Conservation (phyloP, 129 eudicot species). For the Pittosporum tobira region DNA sequence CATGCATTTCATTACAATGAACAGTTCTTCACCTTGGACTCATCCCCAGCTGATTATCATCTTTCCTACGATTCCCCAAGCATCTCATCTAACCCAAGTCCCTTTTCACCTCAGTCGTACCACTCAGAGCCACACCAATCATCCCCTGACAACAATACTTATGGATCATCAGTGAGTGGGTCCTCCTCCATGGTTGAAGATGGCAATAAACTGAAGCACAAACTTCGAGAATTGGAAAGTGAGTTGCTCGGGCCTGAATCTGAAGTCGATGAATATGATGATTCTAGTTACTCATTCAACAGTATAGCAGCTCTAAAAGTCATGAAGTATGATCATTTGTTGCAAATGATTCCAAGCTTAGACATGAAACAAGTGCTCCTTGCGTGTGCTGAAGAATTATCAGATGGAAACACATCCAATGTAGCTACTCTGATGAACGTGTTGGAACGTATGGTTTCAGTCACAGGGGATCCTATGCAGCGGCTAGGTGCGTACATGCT, state of each 20-base stretch:
- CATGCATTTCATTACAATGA: slow-evolving; percentile 9
- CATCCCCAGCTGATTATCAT: slow-evolving; percentile 10
- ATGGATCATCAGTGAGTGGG: slow-evolving; percentile 18
- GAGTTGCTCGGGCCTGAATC: slow-evolving; percentile 17
- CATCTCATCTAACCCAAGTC: slow-evolving; percentile 13
- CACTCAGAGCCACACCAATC: slow-evolving; percentile 11
- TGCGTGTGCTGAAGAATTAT: slow-evolving; percentile 38
- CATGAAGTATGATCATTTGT: slow-evolving; percentile 17
- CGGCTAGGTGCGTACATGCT: slow-evolving; percentile 52
- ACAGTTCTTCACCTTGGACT: slow-evolving; percentile 18
- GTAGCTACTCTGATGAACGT: slow-evolving; percentile 31
- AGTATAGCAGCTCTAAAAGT: background rate
- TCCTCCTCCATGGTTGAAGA: slow-evolving; percentile 18
- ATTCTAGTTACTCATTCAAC: background rate
- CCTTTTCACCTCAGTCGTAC: slow-evolving; percentile 16
- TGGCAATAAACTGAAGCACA: background rate
- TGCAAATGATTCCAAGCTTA: slow-evolving; percentile 25
- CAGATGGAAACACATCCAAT: slow-evolving; percentile 19
- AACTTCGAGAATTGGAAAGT: slow-evolving; percentile 1
- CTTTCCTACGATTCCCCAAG: slow-evolving; percentile 13
- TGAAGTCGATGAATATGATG: background rate
- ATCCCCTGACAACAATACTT: slow-evolving; percentile 11
- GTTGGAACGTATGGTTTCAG: slow-evolving; percentile 30
- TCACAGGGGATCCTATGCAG: slow-evolving; percentile 40
- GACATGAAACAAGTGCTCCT: slow-evolving; percentile 38